A percentile compares a stretch with the other conserved stretches of the same genome.
Conservation (phyloP, 2,329 filamentous ascomycete species). For the Colletotrichum sp. region DNA sequence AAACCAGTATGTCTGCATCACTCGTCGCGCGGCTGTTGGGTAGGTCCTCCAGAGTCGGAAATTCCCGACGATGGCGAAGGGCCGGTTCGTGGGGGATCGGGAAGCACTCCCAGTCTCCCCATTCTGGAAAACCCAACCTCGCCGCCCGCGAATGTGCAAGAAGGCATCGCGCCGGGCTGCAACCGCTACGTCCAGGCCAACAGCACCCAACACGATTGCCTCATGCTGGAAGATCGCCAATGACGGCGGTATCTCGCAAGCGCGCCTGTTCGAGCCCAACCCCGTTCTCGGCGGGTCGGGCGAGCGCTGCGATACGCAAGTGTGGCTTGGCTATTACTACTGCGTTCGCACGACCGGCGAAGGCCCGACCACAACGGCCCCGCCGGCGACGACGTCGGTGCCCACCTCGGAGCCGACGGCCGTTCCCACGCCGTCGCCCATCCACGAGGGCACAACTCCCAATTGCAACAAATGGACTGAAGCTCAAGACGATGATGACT, state of each 20-base stretch:
- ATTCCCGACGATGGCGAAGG: neutral
- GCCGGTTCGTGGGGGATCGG: neutral
- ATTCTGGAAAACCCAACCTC: neutral
- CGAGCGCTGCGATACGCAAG: neutral
- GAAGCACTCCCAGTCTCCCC: neutral
- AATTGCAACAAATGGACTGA: neutral
- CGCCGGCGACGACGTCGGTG: neutral
- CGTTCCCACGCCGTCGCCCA: neutral
- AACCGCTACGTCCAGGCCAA: neutral
- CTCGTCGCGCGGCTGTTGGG: neutral
- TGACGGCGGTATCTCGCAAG: neutral
- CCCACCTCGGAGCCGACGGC: neutral
- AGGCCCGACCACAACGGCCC: too few relatives aligned
- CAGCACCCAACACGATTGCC: neutral
- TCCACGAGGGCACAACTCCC: neutral
- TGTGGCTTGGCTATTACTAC: neutral
- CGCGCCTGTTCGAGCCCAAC: neutral
- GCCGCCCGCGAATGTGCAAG: neutral
- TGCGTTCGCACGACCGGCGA: neutral
- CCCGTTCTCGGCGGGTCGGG: neutral
- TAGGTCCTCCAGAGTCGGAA: neutral
- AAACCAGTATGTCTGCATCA: neutral
- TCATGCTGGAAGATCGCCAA: neutral
- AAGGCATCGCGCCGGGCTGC: neutral
- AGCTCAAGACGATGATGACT: neutral